Base-by-base conservation (phyloP, 225 moss, liverwort and hornwort species). In the Polytrichum formosum region DNA sequence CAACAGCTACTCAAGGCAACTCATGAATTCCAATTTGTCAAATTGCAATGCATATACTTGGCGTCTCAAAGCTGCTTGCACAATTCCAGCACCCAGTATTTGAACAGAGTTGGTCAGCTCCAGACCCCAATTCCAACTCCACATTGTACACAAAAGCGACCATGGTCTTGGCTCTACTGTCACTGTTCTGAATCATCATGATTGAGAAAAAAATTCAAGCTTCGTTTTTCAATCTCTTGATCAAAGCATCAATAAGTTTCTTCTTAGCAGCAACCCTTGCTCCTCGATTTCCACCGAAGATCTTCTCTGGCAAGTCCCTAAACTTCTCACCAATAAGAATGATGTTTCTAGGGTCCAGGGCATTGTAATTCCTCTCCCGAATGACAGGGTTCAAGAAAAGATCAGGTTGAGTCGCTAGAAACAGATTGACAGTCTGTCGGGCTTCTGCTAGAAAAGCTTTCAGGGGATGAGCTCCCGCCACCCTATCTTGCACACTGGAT, bases 401-500 rank as follows among this genome's bases (percentile, higher is more conserved):
- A 73, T 95, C 95, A 26, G 95, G 91, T 62, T 91, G 91, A 61
- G 77, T 84, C 56, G 89, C 77, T 59, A 84, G 77, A 68, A 95
- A 87, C 28, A 95, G 90, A 68, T 93, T 93, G 20, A 95, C 93
- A 7, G 91, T 84, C 79, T 95, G 93, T 69, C 93, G 89, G n/a
- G 93, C 88, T 82, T 93, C 93, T 4, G 87, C 80, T 46, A 93
- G 66, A 81, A 87, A 96, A 18, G 84, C 78, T 73, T 88, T 87
- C 70, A 96, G 76, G 66, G 77, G 84, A 29, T 78, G 85, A 46
- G 84, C 80, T 66, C 93, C 91, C 30, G 83, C 77, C 53, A 82
- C 67, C 73, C 89, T 87, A 58, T 92, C 91, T 64, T 89, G 84
- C 30, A 90, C 90, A 84, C 93, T 91, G 26, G 83, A 74, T 78